Percentiles rank a stretch among this genome's conserved stretches.
These are phyloP conservation scores for Ophiostoma angusticollis DNA, from an alignment of 2,329 filamentous ascomycete species.

Conservation along the genomic window DNA sequence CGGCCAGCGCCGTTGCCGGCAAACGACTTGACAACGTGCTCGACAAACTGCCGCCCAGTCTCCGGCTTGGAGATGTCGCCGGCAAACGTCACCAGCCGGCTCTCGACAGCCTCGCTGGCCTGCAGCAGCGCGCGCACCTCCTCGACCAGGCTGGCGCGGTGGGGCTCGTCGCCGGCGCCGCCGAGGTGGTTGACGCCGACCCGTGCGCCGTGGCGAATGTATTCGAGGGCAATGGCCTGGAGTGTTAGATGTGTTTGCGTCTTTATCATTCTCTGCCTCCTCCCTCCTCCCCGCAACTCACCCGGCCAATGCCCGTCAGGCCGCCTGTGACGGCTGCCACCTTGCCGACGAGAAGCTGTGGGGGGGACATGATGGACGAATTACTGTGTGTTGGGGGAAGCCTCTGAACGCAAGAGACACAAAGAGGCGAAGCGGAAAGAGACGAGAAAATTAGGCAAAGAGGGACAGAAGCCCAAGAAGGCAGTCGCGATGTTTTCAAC, in stretches of 20 bases:
- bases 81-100: conserved; percentile 2
- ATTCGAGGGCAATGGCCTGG: conserved; percentile 12
- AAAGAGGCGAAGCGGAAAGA: too few relatives aligned
- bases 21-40: conserved; percentile 4
- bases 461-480: too few relatives aligned
- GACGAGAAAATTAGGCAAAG: too few relatives aligned
- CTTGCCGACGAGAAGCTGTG: conserved; percentile 12
- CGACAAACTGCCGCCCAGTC: conserved; percentile 8
- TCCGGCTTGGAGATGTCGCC: conserved; percentile 9
- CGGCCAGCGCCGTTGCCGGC: conserved; percentile 23
- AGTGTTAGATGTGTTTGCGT: too few relatives aligned
- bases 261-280: too few relatives aligned
- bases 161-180: conserved; percentile 8
- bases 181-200: conserved; percentile 11
- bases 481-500: too few relatives aligned
- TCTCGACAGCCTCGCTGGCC: neutral
- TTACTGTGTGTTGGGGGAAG: too few relatives aligned
- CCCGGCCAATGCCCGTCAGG: conserved; percentile 11
- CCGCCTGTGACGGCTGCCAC: conserved; percentile 12
- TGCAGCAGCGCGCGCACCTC: conserved; percentile 5
- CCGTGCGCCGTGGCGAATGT: conserved; percentile 11
- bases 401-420: too few relatives aligned
- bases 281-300: too few relatives aligned
- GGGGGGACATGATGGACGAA: conserved; percentile 8
- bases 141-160: conserved; percentile 6